Base-by-base conservation (phyloP, 2,329 filamentous ascomycete species). In the Monosporascus sp. region DNA sequence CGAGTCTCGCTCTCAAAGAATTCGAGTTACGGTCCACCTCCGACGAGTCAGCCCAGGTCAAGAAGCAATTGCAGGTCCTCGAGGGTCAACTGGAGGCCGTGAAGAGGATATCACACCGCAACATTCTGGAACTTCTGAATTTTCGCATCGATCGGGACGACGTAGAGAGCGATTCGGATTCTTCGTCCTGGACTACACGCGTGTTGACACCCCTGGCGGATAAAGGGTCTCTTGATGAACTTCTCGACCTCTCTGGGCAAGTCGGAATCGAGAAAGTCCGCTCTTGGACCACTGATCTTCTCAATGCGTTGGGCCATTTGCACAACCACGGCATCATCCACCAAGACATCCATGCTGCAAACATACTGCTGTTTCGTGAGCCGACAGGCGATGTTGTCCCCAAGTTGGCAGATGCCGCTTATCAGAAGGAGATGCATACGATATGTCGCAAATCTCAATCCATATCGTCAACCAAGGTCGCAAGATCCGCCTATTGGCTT, bases 271-370 rank as follows among this genome's bases (percentile, higher is more conserved):
- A 83, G 58, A 92, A 87, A 66, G 86, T 92, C 45, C 87, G 91
- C 51, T 86, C 90, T 24, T 97, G 91, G 87, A 94, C 91, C n/a
- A 85, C 92, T 55, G 91, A 96, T 64, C 78, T 99, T 19, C 81
- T 99, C 26, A 91, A 97, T 72, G 94, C 87, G 0, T 76, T 99
- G 27, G 88, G 91, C 54, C 96, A 88, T 67, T 83, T 96, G 50
- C 93, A 97, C 71, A 87, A 87, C 59, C 86, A 89, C 66, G 91
- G 91, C 20, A 79, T 97, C 53, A 78, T 90, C 24, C 94, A 97
- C 70, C 88, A 90, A 65, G 85, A 89, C 64, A 85, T 97, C 19
- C 90, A 96, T 65, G 78, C 86, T 14, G 80, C 83, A 19, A 96
- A 96, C 59, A 80, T 97, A 47, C 78, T 97, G 4, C 73, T 97